Percentiles rank a stretch among this genome's conserved stretches.
These are phyloP conservation scores for Hanseniaspora lachancei DNA, from an alignment of 805 yeast genomes.

Conservation along the genomic window DNA sequence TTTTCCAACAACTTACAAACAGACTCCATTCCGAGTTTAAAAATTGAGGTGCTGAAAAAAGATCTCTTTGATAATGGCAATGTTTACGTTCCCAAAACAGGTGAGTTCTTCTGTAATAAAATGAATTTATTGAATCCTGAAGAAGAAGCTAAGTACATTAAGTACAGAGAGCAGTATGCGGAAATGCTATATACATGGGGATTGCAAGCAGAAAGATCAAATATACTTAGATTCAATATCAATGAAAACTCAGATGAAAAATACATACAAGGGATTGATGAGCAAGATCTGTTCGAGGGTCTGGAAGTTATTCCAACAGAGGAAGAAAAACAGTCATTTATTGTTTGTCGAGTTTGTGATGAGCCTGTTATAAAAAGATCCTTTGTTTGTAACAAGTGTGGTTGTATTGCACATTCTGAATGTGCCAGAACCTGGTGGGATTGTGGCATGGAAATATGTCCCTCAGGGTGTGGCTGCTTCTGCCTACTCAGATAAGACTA, in stretches of 20 bases:
- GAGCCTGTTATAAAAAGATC: slow-evolving; percentile 46
- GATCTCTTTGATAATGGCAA: slow-evolving; percentile 9
- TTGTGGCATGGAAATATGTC: slow-evolving; percentile 38
- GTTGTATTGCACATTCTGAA: slow-evolving; percentile 61
- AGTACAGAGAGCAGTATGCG: slow-evolving; percentile 60
- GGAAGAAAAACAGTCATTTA: slow-evolving; percentile 22
- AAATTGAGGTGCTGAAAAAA: slow-evolving; percentile 4
- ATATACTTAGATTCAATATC: slow-evolving; percentile 43
- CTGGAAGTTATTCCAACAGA: slow-evolving; percentile 16
- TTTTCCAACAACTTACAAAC: background rate
- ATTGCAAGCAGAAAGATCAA: slow-evolving; percentile 62
- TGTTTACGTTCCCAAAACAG: slow-evolving; percentile 3
- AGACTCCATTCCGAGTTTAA: background rate
- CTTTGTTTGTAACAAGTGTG: slow-evolving; percentile 59
- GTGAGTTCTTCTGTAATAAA: slow-evolving; percentile 15
- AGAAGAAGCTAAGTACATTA: slow-evolving; percentile 22
- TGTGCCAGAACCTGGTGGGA: slow-evolving; percentile 80
- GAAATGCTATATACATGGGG: slow-evolving; percentile 73
- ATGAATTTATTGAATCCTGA: slow-evolving; percentile 18
- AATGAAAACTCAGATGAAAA: slow-evolving; percentile 25
- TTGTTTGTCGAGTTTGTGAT: slow-evolving; percentile 51
- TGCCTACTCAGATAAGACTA: slow-evolving; percentile 29
- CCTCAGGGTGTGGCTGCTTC: slow-evolving; percentile 74
- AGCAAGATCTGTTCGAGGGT: slow-evolving; percentile 28
- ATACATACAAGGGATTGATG: slow-evolving; percentile 21